Base-by-base conservation (phyloP, 2,329 filamentous ascomycete genomes). In the Didymella segeticola region DNA sequence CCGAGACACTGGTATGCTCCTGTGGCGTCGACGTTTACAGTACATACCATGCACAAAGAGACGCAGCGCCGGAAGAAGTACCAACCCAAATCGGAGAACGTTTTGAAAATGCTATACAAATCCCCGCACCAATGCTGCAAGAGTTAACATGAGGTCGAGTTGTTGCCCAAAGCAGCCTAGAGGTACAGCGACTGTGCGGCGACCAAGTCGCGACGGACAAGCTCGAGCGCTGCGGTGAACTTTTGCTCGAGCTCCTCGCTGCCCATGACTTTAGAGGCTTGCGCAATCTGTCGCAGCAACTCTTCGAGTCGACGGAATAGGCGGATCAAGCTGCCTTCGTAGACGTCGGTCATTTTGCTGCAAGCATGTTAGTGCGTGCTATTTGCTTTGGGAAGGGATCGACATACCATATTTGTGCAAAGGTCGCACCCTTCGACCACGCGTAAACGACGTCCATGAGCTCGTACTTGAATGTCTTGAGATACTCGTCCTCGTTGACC, bases 271-370 rank as follows among this genome's bases (percentile, higher is more conserved):
- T 97, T 98, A 62, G 90, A 86, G 20, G 93, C 95, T 78, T 98
- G 90, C 14, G 89, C 93, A 84, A 98, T 96, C 76, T 99, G 95
- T 62, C 95, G 86, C 29, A 99, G 81, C 53, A 97, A 82, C 78
- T 99, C 95, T 77, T 99, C 95, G 26, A 99, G 82, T 17, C 95
- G 90, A 48, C 95, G 89, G 86, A 99, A 99, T 31, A 97, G 86
- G 42, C 95, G 91, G 66, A 99, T 98, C 57, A 99, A 80, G 53
- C 91, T 97, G 56, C 95, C 95, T 79, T 99, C 95, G 76, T 97
- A 99, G 23, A 93, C 91, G 67, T 97, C 93, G 23, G 95, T 98
- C 93, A 99, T 97, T 91, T 96, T 96, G 78, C 93, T 96, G 50
- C 39, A n/a, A 43, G 29, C 15, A 20, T 27, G 46, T 61, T 43